Conservation (phyloP, 345 rosid species). For the Brassica incana region DNA sequence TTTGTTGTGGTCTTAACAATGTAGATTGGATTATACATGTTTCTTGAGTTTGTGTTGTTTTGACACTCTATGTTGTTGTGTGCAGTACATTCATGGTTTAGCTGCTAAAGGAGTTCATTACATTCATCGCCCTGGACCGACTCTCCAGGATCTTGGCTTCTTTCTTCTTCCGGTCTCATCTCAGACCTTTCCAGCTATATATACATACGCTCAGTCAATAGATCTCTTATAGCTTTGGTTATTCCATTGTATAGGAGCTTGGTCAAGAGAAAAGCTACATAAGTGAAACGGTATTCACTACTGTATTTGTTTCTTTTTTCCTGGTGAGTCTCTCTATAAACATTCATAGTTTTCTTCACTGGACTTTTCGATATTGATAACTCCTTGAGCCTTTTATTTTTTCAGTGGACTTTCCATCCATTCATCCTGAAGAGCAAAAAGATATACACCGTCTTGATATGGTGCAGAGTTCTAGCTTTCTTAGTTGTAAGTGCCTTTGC, state of each 20-base stretch:
- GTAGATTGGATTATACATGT: not conserved
- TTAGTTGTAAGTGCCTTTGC: slow-evolving; percentile 72
- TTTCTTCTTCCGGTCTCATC: slow-evolving; percentile 76
- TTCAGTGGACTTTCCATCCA: slow-evolving; percentile 99
- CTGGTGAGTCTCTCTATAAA: slow-evolving; percentile 53
- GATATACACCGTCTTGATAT: slow-evolving; percentile 89
- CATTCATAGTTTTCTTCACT: slow-evolving; percentile 1
- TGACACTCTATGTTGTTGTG: slow-evolving; percentile 12
- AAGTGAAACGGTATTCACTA: slow-evolving; percentile 81
- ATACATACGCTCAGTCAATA: not conserved
- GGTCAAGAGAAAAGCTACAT: slow-evolving; percentile 92
- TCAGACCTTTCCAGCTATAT: slow-evolving; percentile 2
- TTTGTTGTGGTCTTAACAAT: not conserved
- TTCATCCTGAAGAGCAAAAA: slow-evolving; percentile 89
- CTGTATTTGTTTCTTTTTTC: slow-evolving; percentile 63
- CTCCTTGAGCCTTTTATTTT: slow-evolving; percentile 23
- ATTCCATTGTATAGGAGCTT: slow-evolving; percentile 61
- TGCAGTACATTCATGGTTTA: slow-evolving; percentile 53
- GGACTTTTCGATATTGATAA: not conserved
- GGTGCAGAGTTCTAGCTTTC: slow-evolving; percentile 98
- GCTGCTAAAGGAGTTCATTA: slow-evolving; percentile 97
- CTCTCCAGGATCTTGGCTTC: slow-evolving; percentile 88
- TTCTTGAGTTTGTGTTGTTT: slow-evolving; percentile 15
- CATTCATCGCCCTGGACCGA: slow-evolving; percentile 83
- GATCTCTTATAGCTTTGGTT: slow-evolving; percentile 25